Percentiles rank a stretch among this genome's conserved stretches.
Conservation (phyloP, 768 basidiomycete species). For the Lentinula boryana region DNA sequence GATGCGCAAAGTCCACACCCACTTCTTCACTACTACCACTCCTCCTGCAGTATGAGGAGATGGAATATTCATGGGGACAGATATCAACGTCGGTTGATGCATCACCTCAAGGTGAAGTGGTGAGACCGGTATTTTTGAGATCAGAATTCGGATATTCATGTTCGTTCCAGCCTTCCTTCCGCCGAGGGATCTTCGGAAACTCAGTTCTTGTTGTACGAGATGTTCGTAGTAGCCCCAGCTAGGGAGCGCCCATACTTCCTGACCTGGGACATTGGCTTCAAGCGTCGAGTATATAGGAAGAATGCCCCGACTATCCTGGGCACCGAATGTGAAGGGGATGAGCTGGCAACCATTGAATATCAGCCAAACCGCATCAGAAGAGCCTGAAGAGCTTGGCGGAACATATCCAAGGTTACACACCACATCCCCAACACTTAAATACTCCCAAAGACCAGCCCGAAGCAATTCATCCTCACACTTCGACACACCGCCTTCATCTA, state of each 20-base stretch:
- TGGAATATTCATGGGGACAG: not conserved
- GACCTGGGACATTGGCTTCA: not conserved
- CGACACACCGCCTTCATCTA: constrained; percentile 26
- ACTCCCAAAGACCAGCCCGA: constrained; percentile 62
- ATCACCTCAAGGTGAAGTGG: not conserved
- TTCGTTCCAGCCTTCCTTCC: not conserved
- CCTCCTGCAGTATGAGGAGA: constrained; percentile 53
- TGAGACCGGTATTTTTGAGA: not conserved
- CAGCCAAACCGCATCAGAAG: constrained; percentile 41
- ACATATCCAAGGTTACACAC: constrained; percentile 80
- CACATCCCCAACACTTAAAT: constrained; percentile 73
- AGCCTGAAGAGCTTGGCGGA: constrained; percentile 26
- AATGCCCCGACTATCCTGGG: not conserved
- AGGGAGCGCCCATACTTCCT: not conserved
- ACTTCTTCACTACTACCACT: constrained; percentile 51
- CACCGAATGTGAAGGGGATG: not conserved
- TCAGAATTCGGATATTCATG: not conserved
- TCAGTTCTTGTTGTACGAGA: not conserved
- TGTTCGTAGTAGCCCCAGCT: constrained; percentile 4
- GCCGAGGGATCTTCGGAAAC: not conserved
- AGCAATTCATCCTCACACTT: constrained; percentile 64
- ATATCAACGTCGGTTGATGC: not conserved
- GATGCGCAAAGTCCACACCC: constrained; percentile 60
- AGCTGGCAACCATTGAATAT: constrained; percentile 65
- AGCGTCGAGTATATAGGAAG: not conserved